Evolutionary conservation across 2,329 filamentous ascomycete species (phyloP).

Genomic region (Nothophaeocryptopus gaeumannii): DNA sequence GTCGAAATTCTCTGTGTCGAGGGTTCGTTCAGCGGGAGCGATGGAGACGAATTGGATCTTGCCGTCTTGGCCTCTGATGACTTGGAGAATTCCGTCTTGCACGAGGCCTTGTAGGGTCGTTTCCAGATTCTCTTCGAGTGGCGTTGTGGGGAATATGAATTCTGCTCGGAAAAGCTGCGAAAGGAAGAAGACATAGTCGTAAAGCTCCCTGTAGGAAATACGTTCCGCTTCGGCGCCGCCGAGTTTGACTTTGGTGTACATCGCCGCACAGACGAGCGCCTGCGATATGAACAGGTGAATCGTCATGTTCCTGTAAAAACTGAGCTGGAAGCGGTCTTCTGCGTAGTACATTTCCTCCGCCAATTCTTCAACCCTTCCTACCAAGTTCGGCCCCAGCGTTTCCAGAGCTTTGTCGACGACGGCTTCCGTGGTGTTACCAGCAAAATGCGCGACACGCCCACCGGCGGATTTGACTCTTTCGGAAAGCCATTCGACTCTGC

Average conservation of each 20-base stretch:
- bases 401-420: slow-evolving; percentile 89
- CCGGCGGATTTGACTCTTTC: slow-evolving; percentile 79
- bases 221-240: slow-evolving; percentile 80
- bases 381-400: slow-evolving; percentile 83
- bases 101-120: slow-evolving; percentile 76
- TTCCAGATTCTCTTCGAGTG: slow-evolving; percentile 74
- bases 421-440: slow-evolving; percentile 70
- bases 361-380: slow-evolving; percentile 73
- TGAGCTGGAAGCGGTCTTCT: slow-evolving; percentile 90
- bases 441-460: slow-evolving; percentile 90
- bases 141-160: slow-evolving; percentile 92
- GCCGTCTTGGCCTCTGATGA: slow-evolving; percentile 55
- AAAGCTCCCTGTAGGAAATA: slow-evolving; percentile 65
- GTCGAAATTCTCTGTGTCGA: slow-evolving; percentile 90
- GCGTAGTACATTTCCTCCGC: slow-evolving; percentile 92
- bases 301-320: slow-evolving; percentile 99
- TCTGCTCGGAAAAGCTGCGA: slow-evolving; percentile 92
- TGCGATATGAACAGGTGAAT: slow-evolving; percentile 97
- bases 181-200: slow-evolving; percentile 79
- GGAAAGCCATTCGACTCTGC: slow-evolving; percentile 87
- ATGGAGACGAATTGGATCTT: slow-evolving; percentile 68
- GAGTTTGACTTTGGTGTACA: slow-evolving; percentile 88
- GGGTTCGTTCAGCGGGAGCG: slow-evolving; percentile 69
- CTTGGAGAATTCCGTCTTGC: slow-evolving; percentile 69
- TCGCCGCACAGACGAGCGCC: slow-evolving; percentile 79